Evolutionary conservation across 2,329 filamentous ascomycete species (phyloP), one percentile per base, ranked within the genome.

Genomic region (Aureobasidium sp.): DNA sequence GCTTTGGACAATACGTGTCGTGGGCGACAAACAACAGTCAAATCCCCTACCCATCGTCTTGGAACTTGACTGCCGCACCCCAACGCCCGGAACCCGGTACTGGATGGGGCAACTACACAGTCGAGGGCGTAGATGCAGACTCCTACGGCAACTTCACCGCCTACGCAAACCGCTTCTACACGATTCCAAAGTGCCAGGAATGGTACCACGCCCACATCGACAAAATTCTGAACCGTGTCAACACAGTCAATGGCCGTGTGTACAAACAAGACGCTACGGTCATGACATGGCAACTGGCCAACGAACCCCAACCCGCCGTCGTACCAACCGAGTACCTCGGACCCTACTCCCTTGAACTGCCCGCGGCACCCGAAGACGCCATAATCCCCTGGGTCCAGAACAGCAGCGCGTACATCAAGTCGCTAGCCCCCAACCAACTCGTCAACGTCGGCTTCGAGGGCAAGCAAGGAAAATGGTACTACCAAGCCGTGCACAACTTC

Each of bases 271-370:
- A 74, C 60, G 67, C 73, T 0, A 73, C 73, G 0, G 69, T 74
- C 54, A 75, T 74, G 73, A 74, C 73, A 17, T 75, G 73, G 73
- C 71, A 75, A 61, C 65, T 74, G 8, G 73, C 73, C 29, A 75
- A 75, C 53, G 73, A 75, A 60, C 73, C 73, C 3, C 73, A 75
- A 49, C 66, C 68, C 4, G 65, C 67, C 5, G 65, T 68, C 8
- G 57, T 65, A 25, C 64, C 65, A 0, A 60, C 68, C 2, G 67
- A 66, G 10, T 70, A 68, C 55, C 62, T 67, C 8, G 70, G 70
- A 1, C 64, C 64, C n/a, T 69, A 69, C 62, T 61, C 62, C 25
- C 63, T 73, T n/a, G 66, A 64, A 50, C 63, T 69, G 4, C 62
- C 64, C 5, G 64, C 69, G 0, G 71, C 69, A 19, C 69, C 67